Conservation (phyloP, 106 monocot species). For the Platanthera guangdongensis region DNA sequence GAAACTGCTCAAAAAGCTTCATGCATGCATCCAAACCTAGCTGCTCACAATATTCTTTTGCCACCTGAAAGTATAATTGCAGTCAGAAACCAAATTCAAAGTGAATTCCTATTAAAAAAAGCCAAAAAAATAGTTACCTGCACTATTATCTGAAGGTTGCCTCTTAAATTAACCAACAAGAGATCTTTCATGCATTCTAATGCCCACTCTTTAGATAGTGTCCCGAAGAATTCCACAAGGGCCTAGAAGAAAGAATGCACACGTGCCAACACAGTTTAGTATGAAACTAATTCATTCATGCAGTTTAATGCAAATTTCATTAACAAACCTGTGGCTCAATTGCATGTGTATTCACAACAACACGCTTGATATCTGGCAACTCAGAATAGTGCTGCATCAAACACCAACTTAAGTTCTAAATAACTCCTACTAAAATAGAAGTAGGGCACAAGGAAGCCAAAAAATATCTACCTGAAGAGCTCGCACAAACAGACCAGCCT, state of each 20-base stretch:
- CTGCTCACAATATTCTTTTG: slow-evolving; percentile 97
- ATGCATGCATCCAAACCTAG: slow-evolving; percentile 65
- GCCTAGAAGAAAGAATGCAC: slow-evolving; percentile 30
- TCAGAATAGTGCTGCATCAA: slow-evolving; percentile 83
- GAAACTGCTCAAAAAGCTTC: slow-evolving; percentile 27
- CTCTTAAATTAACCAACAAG: slow-evolving; percentile 91
- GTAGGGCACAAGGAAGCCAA: background rate
- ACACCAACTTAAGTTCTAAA: background rate
- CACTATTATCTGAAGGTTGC: slow-evolving; percentile 96
- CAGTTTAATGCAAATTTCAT: background rate
- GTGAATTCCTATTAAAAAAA: slow-evolving; percentile 3
- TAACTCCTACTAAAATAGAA: background rate
- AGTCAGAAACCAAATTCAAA: slow-evolving; percentile 2
- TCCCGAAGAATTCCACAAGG: slow-evolving; percentile 98
- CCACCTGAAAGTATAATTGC: slow-evolving; percentile 42
- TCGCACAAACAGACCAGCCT: slow-evolving; percentile 85
- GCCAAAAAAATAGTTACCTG: slow-evolving; percentile 44
- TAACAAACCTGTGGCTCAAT: slow-evolving; percentile 97
- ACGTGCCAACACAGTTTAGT: background rate
- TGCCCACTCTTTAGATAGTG: slow-evolving; percentile 97
- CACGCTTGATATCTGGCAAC: slow-evolving; percentile 93
- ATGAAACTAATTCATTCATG: background rate
- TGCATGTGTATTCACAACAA: slow-evolving; percentile 95
- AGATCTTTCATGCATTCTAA: slow-evolving; percentile 99
- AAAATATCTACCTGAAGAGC: slow-evolving; percentile 73